Evolutionary conservation across 805 yeast species (phyloP), one percentile per base, ranked within the genome.

Genomic region (Zygosaccharomyces bisporus): DNA sequence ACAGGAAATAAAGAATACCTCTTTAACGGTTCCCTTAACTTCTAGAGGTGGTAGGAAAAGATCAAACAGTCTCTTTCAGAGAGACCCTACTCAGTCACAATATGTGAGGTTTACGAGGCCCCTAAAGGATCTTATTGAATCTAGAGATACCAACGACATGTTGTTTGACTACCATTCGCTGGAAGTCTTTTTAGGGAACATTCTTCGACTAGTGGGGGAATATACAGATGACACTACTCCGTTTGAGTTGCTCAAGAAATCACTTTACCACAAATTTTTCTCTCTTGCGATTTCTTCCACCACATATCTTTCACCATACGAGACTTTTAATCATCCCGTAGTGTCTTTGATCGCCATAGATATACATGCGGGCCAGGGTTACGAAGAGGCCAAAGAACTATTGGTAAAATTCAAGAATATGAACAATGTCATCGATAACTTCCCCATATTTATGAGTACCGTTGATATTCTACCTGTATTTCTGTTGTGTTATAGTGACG

Each of bases 311-410:
- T 79, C 86, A 2, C 81, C 91, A 1, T 87, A 86, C 59, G 97
- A 91, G 62, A 81, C 88, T 4, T 81, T 89, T 61, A 81, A 85
- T 52, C 96, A 90, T 59, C 97, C 97, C 0, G 76, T 88, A 1
- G 75, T 86, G 2, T 84, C 89, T 33, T 60, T 91, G 10, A 72
- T 88, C 40, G 81, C 82, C 0, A 70, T 88, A 3, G 77, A 86
- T 44, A 47, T 62, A 18, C 45, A 56, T 12, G 44, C 42, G 23
- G 57, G 56, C 1, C 58, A 63, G 46, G 50, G 48, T 10, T 61
- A 77, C 24, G 80, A 76, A 9, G 63, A 67, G n/a, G 80, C 93
- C 4, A 72, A 83, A 41, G 75, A 74, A 14, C 60, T 79, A 30
- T 65, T 86, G 17, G 75, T 79, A 2, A 68, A 71, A 36, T 83